Evolutionary conservation across 2,329 filamentous ascomycete species (phyloP).

Genomic region (Huntiella decipiens): DNA sequence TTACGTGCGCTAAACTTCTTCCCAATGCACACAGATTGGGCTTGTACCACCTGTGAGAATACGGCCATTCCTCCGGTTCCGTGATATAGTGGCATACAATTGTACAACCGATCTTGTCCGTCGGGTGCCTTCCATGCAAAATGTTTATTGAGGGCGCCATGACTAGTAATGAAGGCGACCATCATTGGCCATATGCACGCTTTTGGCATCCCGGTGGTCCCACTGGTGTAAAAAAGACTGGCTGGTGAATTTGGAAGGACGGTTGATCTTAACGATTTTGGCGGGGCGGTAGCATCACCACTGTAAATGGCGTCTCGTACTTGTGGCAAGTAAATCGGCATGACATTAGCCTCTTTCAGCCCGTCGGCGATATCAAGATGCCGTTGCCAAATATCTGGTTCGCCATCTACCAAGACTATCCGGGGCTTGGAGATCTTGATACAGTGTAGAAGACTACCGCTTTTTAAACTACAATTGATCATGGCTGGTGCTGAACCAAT

Average conservation of each 20-base stretch:
- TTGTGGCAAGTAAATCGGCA: conserved; percentile 32
- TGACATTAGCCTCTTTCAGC: conserved; percentile 31
- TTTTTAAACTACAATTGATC: conserved; percentile 51
- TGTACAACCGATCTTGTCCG: conserved; percentile 39
- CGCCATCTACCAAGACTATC: conserved; percentile 51
- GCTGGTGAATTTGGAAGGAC: conserved; percentile 35
- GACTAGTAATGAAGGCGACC: conserved; percentile 17
- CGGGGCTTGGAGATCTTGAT: conserved; percentile 37
- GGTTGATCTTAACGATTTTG: conserved; percentile 32
- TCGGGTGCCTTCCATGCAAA: conserved; percentile 14
- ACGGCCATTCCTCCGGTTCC: conserved; percentile 48
- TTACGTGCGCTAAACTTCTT: conserved; percentile 47
- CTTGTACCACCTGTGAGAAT: conserved; percentile 32
- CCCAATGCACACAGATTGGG: conserved; percentile 40
- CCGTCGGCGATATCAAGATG: conserved; percentile 38
- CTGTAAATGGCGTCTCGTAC: conserved; percentile 24
- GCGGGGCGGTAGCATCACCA: conserved; percentile 30
- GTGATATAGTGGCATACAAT: conserved; percentile 62
- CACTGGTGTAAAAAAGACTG: conserved; percentile 54
- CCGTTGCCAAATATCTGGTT: conserved; percentile 31
- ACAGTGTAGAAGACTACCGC: conserved; percentile 46
- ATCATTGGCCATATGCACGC: conserved; percentile 41
- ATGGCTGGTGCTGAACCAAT: conserved; percentile 51
- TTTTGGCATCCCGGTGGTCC: conserved; percentile 60
- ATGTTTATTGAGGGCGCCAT: conserved; percentile 13